These are phyloP conservation scores for Podaxis mareebaensis DNA, from an alignment of 768 basidiomycete genomes.

Conservation along the genomic window DNA sequence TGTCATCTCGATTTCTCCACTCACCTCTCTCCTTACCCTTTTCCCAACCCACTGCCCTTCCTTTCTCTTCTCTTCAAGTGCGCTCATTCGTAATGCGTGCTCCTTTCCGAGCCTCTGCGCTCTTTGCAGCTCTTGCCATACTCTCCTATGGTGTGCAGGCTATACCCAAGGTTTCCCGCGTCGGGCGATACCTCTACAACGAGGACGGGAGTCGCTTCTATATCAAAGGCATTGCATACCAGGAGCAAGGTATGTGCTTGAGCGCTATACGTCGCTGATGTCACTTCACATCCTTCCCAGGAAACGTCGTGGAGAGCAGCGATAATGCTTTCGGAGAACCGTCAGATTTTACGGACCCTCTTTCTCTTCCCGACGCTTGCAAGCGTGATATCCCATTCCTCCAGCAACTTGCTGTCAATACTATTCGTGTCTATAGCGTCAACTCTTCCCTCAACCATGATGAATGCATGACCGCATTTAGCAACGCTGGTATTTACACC, in stretches of 20 bases:
- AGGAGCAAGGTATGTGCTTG: constrained; percentile 62
- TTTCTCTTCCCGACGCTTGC: constrained; percentile 68
- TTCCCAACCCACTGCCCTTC: constrained; percentile 10
- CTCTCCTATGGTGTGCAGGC: constrained; percentile 59
- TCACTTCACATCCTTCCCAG: constrained; percentile 26
- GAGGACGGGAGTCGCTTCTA: constrained; percentile 78
- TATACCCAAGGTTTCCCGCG: constrained; percentile 65
- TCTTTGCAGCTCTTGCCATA: constrained; percentile 39
- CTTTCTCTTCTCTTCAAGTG: constrained; percentile 11
- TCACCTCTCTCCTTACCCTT: constrained; percentile 1
- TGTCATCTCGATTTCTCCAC: constrained; percentile 8
- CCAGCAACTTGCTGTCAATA: constrained; percentile 74
- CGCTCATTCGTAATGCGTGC: constrained; percentile 25
- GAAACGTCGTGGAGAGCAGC: constrained; percentile 41
- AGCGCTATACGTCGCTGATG: background rate
- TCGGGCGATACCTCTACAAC: constrained; percentile 81
- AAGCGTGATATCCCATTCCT: constrained; percentile 79
- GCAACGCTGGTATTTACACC: constrained; percentile 81
- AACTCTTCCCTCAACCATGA: constrained; percentile 84
- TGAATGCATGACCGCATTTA: constrained; percentile 78
- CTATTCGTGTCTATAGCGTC: constrained; percentile 86
- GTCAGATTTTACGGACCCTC: constrained; percentile 76
- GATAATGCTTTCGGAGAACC: constrained; percentile 72
- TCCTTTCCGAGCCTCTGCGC: constrained; percentile 30
- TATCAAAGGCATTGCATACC: constrained; percentile 87